Conservation (phyloP, 2,329 filamentous ascomycete genomes). For the Daldinia eschscholtzii region DNA sequence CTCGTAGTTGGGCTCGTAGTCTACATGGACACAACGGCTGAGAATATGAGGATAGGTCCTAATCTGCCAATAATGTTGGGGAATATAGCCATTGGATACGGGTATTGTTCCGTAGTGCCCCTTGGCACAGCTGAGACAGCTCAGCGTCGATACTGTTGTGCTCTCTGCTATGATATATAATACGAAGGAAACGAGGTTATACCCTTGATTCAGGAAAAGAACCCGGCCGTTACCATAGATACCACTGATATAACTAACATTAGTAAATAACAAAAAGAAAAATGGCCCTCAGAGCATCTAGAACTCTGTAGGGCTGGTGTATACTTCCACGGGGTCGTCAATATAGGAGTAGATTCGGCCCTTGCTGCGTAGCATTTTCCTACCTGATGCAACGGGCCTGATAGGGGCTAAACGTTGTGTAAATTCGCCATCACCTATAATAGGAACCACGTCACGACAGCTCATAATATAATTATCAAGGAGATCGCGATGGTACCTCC, state of each 20-base stretch:
- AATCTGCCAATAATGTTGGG: constrained; percentile 51
- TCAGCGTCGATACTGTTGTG: constrained; percentile 59
- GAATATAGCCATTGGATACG: constrained; percentile 47
- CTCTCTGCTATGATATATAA: constrained; percentile 53
- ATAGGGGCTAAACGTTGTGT: constrained; percentile 24
- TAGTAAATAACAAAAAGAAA: constrained; percentile 37
- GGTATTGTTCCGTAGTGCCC: constrained; percentile 35
- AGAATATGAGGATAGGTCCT: constrained; percentile 56
- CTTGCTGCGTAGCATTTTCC: background rate
- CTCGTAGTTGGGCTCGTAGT: constrained; percentile 57
- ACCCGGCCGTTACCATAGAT: constrained; percentile 54
- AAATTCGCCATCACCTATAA: constrained; percentile 53
- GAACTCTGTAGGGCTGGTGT: constrained; percentile 56
- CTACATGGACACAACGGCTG: constrained; percentile 56
- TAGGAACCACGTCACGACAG: constrained; percentile 54
- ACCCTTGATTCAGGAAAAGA: constrained; percentile 44
- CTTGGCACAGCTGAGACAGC: constrained; percentile 44
- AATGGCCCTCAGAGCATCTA: constrained; percentile 44
- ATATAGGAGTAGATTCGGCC: constrained; percentile 47
- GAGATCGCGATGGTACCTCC: constrained; percentile 42
- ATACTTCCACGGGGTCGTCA: constrained; percentile 48
- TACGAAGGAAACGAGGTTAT: constrained; percentile 56
- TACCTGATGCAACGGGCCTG: constrained; percentile 45
- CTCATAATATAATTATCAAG: constrained; percentile 48
- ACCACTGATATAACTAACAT: constrained; percentile 58